These are phyloP conservation scores for Stevia rebaudiana DNA, from an alignment of 140 eudicot genomes.

Conservation along the genomic window DNA sequence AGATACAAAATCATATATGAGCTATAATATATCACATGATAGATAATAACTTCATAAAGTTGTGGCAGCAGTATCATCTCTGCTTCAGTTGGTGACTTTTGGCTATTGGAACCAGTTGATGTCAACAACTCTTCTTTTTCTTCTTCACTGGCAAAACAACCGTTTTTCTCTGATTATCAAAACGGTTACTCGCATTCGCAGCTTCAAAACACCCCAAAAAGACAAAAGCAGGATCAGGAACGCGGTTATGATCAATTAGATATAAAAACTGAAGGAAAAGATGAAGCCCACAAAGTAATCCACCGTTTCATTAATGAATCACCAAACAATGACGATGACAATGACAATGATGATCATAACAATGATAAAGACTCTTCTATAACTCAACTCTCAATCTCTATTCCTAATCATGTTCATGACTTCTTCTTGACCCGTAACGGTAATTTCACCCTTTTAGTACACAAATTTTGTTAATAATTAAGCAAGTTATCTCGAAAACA, in stretches of 20 bases:
- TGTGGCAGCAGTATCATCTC: constrained; percentile 30
- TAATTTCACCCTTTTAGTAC: constrained; percentile 18
- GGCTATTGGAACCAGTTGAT: constrained; percentile 48
- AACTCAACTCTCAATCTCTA: constrained; percentile 77
- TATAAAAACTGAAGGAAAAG: constrained; percentile 29
- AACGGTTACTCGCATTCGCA: constrained; percentile 34
- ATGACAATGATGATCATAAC: constrained; percentile 32
- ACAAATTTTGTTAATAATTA: background rate
- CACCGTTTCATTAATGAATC: constrained; percentile 93
- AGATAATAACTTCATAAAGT: constrained; percentile 18
- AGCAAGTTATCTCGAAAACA: background rate
- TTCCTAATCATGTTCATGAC: constrained; percentile 57
- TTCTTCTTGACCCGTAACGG: constrained; percentile 59
- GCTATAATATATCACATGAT: background rate
- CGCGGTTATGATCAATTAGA: constrained; percentile 23
- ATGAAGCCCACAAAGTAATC: constrained; percentile 67
- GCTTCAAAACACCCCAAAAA: constrained; percentile 25
- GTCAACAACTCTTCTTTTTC: constrained; percentile 21
- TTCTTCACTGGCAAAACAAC: constrained; percentile 32
- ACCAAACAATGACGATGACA: constrained; percentile 49
- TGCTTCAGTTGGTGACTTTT: constrained; percentile 32
- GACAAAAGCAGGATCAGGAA: constrained; percentile 17
- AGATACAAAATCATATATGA: background rate
- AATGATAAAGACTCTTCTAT: constrained; percentile 43
- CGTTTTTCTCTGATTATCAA: constrained; percentile 25